A percentile compares a stretch with the other conserved stretches of the same genome.
phyloP scores from a whole-genome alignment of 2,329 filamentous ascomycete species.

The Neofusicoccum cordaticola region DNA sequence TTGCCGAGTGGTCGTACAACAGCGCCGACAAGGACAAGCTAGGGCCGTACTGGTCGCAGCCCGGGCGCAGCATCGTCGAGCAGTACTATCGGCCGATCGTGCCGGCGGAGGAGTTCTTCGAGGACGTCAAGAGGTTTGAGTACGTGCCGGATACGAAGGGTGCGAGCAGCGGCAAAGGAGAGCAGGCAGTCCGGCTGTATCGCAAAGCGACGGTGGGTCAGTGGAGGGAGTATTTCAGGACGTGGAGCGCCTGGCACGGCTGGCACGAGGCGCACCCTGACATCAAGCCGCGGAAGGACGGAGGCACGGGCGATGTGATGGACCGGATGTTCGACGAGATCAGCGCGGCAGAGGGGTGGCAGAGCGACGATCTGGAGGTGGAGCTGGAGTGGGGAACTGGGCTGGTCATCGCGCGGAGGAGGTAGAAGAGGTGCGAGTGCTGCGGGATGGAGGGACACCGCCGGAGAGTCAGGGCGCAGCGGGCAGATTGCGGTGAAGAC shows the following conservation, averaged over 20 bases:
- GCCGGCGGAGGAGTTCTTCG: conserved; percentile 53
- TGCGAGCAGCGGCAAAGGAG: conserved; percentile 30
- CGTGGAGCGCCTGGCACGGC: conserved; percentile 58
- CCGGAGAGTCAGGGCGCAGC: not conserved
- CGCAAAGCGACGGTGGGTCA: conserved; percentile 56
- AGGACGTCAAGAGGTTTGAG: conserved; percentile 51
- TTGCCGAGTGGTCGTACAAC: conserved; percentile 57
- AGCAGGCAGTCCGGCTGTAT: conserved; percentile 51
- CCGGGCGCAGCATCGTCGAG: conserved; percentile 56
- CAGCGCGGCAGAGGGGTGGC: conserved; percentile 50
- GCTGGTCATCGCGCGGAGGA: conserved; percentile 55
- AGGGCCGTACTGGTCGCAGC: conserved; percentile 61
- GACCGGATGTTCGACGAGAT: conserved; percentile 62
- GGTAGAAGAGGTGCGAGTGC: conserved; percentile 10
- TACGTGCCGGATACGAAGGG: conserved; percentile 55
- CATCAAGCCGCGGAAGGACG: conserved; percentile 48
- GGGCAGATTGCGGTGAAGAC: not conserved
- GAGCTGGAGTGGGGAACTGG: conserved; percentile 62
- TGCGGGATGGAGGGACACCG: not conserved
- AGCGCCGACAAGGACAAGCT: conserved; percentile 47
- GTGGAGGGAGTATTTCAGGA: conserved; percentile 60
- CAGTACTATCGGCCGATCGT: conserved; percentile 41
- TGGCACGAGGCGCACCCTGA: conserved; percentile 59
- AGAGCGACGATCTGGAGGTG: conserved; percentile 30
- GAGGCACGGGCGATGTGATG: conserved; percentile 60